These are phyloP conservation scores for Fennellomyces sp. DNA, from an alignment of 371 early-diverging fungal genomes.

Conservation along the genomic window DNA sequence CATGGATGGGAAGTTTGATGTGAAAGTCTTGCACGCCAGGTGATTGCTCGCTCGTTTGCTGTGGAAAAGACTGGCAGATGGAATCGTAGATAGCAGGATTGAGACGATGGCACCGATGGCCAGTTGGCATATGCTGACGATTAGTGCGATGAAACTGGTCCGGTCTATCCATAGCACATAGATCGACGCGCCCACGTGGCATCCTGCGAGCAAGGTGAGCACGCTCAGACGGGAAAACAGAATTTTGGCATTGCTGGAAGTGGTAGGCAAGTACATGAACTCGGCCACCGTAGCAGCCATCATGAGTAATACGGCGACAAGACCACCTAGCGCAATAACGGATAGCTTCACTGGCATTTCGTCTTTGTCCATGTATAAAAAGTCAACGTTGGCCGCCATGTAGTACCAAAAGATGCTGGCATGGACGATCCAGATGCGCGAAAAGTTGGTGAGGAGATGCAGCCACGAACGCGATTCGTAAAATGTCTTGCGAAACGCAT, in stretches of 20 bases:
- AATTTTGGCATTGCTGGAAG: constrained; percentile 54
- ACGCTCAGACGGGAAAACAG: constrained; percentile 60
- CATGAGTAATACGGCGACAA: constrained; percentile 69
- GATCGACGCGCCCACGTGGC: constrained; percentile 68
- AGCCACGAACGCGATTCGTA: constrained; percentile 83
- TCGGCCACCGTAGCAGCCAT: constrained; percentile 69
- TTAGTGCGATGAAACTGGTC: constrained; percentile 40
- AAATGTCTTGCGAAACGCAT: constrained; percentile 80
- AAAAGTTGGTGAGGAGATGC: constrained; percentile 84
- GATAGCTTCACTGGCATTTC: constrained; percentile 60
- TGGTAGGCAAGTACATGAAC: constrained; percentile 67
- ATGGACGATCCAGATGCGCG: constrained; percentile 88
- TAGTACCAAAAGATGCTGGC: constrained; percentile 82
- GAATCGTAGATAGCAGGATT: constrained; percentile 62
- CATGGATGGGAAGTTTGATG: constrained; percentile 77
- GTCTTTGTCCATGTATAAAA: constrained; percentile 50
- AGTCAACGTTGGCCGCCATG: constrained; percentile 74
- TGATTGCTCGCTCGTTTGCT: constrained; percentile 32
- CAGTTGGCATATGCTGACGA: constrained; percentile 67
- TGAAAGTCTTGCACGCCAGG: constrained; percentile 74
- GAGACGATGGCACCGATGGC: constrained; percentile 70
- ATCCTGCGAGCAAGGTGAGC: constrained; percentile 56
- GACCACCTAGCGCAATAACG: constrained; percentile 74
- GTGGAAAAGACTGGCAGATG: constrained; percentile 67
- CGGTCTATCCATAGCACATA: constrained; percentile 57